Evolutionary conservation across 768 basidiomycete genomes (phyloP), one percentile per base, ranked within the genome.

Genomic region (Phanerodontia chrysosporium): DNA sequence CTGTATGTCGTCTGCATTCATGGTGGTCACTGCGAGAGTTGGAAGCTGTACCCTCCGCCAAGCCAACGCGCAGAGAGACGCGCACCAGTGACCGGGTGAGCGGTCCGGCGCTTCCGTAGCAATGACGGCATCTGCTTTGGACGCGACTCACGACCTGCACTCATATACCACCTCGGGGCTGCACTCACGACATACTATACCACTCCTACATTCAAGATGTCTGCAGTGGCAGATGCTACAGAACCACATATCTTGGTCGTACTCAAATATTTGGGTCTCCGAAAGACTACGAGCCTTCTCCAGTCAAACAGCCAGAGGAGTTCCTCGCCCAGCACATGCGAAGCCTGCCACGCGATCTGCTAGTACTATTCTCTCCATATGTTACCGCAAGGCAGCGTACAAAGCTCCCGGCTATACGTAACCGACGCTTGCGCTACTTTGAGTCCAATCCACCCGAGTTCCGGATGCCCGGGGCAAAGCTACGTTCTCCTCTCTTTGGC

Each of bases 401-500:
- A 3, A 70, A 68, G 9, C 77, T 94, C 52, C 73, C 85, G 12
- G 69, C 73, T 21, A 86, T 94, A 56, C 80, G 90, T 36, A 94
- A 93, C 69, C 77, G 91, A 49, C 81, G 91, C 9, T 75, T 89
- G 22, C 81, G 79, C 64, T 92, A 86, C 72, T 75, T 77, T 22
- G 76, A 76, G 45, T 79, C 77, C 16, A 73, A 75, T 51, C 87
- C 90, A 21, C 69, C 74, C 3, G 80, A 86, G 61, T 75, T 93
- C 3, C 69, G 70, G 18, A 83, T 87, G 65, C 71, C 71, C 2
- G 66, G 73, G 25, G 90, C 86, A 6, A 77, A 75, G 76, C 70
- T 29, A 74, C 70, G 25, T 92, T 91, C 89, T 85, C 89, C 8
- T 67, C 76, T 24, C 72, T 92, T 13, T 92, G 89, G 86, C 76